Evolutionary conservation across 352 stramenopile genomes (phyloP).

Genomic region (Phytopythium kandeliae): DNA sequence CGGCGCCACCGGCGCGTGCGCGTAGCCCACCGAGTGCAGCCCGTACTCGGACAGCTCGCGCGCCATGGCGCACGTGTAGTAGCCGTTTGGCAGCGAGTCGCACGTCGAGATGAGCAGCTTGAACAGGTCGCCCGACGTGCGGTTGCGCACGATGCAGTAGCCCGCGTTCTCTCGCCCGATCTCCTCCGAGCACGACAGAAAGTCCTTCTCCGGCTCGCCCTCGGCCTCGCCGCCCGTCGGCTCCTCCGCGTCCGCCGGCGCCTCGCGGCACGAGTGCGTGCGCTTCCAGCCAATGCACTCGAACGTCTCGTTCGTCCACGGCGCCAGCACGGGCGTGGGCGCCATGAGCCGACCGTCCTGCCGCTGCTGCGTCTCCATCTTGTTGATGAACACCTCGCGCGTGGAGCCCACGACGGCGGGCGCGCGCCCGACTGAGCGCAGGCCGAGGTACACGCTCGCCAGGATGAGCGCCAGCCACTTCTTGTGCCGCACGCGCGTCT

Average conservation of each 20-base stretch:
- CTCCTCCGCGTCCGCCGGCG: constrained; percentile 30
- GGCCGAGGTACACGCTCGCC: constrained; percentile 38
- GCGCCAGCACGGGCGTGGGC: constrained; percentile 41
- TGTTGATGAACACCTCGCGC: constrained; percentile 68
- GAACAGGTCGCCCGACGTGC: constrained; percentile 71
- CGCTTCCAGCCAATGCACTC: constrained; percentile 85
- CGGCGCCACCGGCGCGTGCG: constrained; percentile 60
- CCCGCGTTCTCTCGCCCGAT: constrained; percentile 70
- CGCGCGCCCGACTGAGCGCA: constrained; percentile 50
- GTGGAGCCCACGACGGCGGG: constrained; percentile 47
- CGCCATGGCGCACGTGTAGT: constrained; percentile 80
- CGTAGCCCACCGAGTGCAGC: constrained; percentile 60
- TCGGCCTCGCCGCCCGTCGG: not conserved
- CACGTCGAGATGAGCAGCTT: constrained; percentile 80
- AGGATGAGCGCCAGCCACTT: constrained; percentile 57
- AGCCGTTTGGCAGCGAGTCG: constrained; percentile 58
- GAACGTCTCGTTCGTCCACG: constrained; percentile 76
- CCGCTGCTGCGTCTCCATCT: constrained; percentile 62
- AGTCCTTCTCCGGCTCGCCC: constrained; percentile 51
- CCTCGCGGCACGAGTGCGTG: constrained; percentile 64
- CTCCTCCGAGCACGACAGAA: constrained; percentile 60
- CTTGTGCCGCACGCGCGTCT: constrained; percentile 60
- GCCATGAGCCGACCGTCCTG: constrained; percentile 55
- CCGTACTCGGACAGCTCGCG: constrained; percentile 81
- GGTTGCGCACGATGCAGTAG: constrained; percentile 82